Percentiles rank a stretch among this genome's conserved stretches.
phyloP scores from a whole-genome alignment of 371 early-diverging fungal species.

The Phascolomyces articulosus region DNA sequence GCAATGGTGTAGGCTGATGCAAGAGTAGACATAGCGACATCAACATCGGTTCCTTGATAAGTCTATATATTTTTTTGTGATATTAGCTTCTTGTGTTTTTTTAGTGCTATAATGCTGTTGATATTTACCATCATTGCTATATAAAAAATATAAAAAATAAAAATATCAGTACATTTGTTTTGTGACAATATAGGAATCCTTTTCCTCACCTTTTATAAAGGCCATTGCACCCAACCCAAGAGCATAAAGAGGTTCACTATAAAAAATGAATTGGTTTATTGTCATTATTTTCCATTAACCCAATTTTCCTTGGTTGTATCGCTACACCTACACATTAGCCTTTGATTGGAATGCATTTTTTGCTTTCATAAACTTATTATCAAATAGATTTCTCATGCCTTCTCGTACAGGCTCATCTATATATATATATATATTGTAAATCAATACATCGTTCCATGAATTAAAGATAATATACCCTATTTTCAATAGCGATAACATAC shows the following conservation, averaged over 20 bases:
- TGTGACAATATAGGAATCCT: background rate
- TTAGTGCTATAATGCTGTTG: no score
- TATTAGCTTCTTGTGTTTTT: background rate
- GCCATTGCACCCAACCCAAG: constrained; percentile 54
- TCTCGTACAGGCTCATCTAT: constrained; percentile 46
- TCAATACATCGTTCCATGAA: background rate
- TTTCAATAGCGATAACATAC: constrained; percentile 20
- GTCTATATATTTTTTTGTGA: constrained; percentile 25
- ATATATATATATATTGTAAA: background rate
- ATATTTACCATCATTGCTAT: constrained; percentile 20
- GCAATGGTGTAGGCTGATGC: constrained; percentile 45
- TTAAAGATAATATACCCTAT: background rate
- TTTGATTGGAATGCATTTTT: constrained; percentile 44
- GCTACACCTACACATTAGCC: constrained; percentile 32
- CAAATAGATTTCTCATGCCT: constrained; percentile 47
- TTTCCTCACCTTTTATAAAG: constrained; percentile 42
- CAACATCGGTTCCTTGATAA: constrained; percentile 34
- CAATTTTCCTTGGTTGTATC: no score
- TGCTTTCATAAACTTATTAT: constrained; percentile 57
- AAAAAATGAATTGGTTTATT: background rate
- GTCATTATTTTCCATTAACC: background rate
- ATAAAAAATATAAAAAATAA: constrained; percentile 3
- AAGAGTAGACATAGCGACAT: constrained; percentile 39
- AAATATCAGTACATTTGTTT: no score
- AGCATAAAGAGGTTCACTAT: constrained; percentile 47